phyloP scores from a whole-genome alignment of 2,329 filamentous ascomycete genomes.

The Sphaerostilbella broomeana region DNA sequence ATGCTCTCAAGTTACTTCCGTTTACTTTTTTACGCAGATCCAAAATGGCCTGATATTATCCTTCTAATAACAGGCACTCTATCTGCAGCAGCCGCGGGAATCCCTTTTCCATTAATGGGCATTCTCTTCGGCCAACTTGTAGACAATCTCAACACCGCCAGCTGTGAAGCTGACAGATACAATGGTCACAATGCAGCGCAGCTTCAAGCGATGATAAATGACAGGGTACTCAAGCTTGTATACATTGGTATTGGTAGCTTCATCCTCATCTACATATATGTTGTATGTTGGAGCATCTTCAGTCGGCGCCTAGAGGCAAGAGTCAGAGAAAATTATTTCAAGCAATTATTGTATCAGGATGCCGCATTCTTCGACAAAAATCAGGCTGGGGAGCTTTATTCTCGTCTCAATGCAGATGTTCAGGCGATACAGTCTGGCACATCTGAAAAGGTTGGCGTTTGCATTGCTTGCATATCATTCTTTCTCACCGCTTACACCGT shows the following conservation, averaged over 20 bases:
- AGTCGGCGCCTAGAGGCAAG: conserved; percentile 58
- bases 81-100: conserved; percentile 50
- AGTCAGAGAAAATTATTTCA: conserved; percentile 54
- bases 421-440: conserved; percentile 61
- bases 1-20: conserved; percentile 31
- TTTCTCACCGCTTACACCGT: conserved; percentile 62
- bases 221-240: conserved; percentile 54
- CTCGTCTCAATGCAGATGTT: conserved; percentile 59
- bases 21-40: conserved; percentile 40
- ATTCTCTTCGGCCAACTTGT: conserved; percentile 59
- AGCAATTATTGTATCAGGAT: conserved; percentile 53
- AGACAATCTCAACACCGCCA: conserved; percentile 52
- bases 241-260: conserved; percentile 60
- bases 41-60: conserved; percentile 36
- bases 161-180: conserved; percentile 35
- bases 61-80: conserved; percentile 36
- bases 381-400: conserved; percentile 56
- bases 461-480: conserved; percentile 55
- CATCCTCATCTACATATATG: conserved; percentile 56
- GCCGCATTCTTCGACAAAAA: conserved; percentile 58
- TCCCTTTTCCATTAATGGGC: conserved; percentile 57
- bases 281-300: conserved; percentile 57
- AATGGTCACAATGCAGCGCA: conserved; percentile 20
- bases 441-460: conserved; percentile 63
- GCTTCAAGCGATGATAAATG: conserved; percentile 41